Percentiles rank a stretch among this genome's conserved stretches.
phyloP scores from a whole-genome alignment of 192 early-diverging fungal species.

The Entomortierella parvispora region DNA sequence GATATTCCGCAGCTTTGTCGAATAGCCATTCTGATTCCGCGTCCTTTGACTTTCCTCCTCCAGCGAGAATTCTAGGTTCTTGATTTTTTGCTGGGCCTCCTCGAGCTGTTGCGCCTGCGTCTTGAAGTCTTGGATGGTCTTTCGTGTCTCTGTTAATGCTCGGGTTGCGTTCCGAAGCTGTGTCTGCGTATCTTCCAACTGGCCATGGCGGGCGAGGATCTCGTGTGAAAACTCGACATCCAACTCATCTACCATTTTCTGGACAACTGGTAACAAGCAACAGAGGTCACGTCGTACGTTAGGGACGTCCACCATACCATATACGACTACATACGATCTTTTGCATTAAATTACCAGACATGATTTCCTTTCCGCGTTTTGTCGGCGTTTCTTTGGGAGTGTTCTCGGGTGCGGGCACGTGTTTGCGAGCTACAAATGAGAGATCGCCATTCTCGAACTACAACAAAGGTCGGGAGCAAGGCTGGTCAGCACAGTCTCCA shows the following conservation, averaged over 20 bases:
- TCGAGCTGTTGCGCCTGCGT: constrained; percentile 60
- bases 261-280: constrained; percentile 57
- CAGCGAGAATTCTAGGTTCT: constrained; percentile 67
- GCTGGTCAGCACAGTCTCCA: too few relatives aligned
- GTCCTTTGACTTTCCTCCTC: constrained; percentile 58
- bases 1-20: constrained; percentile 9
- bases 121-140: constrained; percentile 61
- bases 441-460: constrained; percentile 22
- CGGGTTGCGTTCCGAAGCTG: constrained; percentile 64
- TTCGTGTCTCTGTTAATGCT: constrained; percentile 64
- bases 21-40: constrained; percentile 45
- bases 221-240: constrained; percentile 74
- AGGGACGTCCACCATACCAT: too few relatives aligned
- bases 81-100: constrained; percentile 70
- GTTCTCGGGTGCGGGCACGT: constrained; percentile 16
- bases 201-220: constrained; percentile 63
- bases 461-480: not conserved
- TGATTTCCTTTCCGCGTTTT: constrained; percentile 52
- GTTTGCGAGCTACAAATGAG: constrained; percentile 22
- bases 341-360: constrained; percentile 31
- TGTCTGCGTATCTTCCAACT: constrained; percentile 64
- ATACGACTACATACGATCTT: not conserved
- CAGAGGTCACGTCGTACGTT: too few relatives aligned
- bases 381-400: constrained; percentile 13
- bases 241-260: constrained; percentile 73